Evolutionary conservation across 176 grass and related monocot species (phyloP), one percentile per base, ranked within the genome.

Genomic region (Tillandsia leiboldiana): DNA sequence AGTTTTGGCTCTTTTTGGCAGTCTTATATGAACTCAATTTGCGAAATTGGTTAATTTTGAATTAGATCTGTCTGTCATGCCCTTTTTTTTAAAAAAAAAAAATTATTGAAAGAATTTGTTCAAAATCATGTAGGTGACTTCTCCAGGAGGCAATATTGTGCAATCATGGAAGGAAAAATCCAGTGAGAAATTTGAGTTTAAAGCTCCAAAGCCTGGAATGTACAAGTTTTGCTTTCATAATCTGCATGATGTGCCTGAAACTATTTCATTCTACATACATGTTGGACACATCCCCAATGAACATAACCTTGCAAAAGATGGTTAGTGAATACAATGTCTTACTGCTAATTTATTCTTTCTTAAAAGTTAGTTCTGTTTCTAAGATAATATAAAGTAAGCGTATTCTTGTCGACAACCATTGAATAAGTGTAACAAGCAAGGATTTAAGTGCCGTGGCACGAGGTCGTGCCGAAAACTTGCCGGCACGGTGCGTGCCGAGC

Each of bases 221-320:
- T 90, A 97, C 71, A 97, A 97, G 59, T 97, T 97, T 56, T 97
- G 94, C 78, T 97, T 97, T 74, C 87, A 93, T 71, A 97, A 97
- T 82, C 77, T 86, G 49, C 84, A 93, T 56, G 87, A 87, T 53
- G 80, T 87, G 50, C 94, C 94, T 49, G 94, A 97, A 79, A 97
- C 94, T 9, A 84, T 97, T 72, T 97, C 94, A 47, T 97, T 97
- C 73, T 97, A 97, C 79, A 93, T 97, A 72, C 94, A 97, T 72
- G 89, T 97, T 26, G 94, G 94, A 15, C 94, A 97, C 82, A 97
- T 97, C 69, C 94, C 94, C 50, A 97, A 90, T 57, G 94, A 97
- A 77, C 94, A 97, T 53, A 80, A 97, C 77, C 71, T 97, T 27
- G 94, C 94, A 0, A 97, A 97, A 80, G 94, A 97, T 84, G 94